These are phyloP conservation scores for Macrocybe gigantea DNA, from an alignment of 768 basidiomycete genomes.

Conservation along the genomic window DNA sequence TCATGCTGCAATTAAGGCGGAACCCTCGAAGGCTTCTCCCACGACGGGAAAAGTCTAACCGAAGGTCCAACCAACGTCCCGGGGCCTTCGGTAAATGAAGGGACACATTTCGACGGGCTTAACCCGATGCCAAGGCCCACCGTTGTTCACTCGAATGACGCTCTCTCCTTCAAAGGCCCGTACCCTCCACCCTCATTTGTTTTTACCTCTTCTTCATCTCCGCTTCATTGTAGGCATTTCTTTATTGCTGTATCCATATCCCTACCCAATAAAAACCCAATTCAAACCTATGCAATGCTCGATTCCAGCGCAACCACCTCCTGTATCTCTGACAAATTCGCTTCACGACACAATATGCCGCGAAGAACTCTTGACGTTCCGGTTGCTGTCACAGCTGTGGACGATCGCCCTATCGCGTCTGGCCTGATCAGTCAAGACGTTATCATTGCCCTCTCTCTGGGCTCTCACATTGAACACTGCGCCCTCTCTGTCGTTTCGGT, in stretches of 20 bases:
- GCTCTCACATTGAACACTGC: too few relatives aligned
- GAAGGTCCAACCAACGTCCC: constrained; percentile 19
- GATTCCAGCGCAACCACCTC: constrained; percentile 30
- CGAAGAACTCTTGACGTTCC: constrained; percentile 22
- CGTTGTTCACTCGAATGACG: constrained; percentile 12
- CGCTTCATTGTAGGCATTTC: constrained; percentile 20
- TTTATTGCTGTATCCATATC: constrained; percentile 19
- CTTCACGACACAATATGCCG: constrained; percentile 24
- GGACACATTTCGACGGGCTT: constrained; percentile 3
- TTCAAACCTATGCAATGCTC: constrained; percentile 28
- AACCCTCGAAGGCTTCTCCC: constrained; percentile 8
- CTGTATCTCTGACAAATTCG: constrained; percentile 28
- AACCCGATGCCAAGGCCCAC: constrained; percentile 11
- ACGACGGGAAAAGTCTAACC: constrained; percentile 22
- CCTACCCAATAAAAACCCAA: constrained; percentile 24
- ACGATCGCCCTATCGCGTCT: constrained; percentile 31
- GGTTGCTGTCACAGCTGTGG: constrained; percentile 28
- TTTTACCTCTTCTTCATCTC: too few relatives aligned
- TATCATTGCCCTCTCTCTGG: too few relatives aligned
- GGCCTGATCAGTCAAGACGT: too few relatives aligned
- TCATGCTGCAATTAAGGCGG: constrained; percentile 6
- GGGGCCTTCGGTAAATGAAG: constrained; percentile 19
- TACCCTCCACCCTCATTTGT: too few relatives aligned
- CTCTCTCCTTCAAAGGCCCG: constrained; percentile 12
- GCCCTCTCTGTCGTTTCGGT: too few relatives aligned